phyloP scores from a whole-genome alignment of 768 basidiomycete species.

The Myochromella boudieri region DNA sequence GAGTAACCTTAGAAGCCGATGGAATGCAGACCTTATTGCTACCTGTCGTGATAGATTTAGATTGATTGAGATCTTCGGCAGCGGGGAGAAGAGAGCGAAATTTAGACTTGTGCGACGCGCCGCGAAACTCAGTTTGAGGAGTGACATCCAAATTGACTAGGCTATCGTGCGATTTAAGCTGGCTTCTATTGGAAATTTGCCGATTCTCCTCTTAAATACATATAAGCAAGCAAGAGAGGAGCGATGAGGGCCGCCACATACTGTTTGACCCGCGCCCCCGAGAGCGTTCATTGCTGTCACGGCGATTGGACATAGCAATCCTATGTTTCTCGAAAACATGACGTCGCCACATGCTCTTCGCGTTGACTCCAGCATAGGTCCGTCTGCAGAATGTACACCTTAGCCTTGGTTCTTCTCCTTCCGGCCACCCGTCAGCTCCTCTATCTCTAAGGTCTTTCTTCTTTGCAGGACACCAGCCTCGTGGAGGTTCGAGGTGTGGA shows the following conservation, averaged over 20 bases:
- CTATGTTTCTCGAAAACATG: conserved; percentile 91
- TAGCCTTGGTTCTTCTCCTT: conserved; percentile 77
- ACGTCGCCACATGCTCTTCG: conserved; percentile 89
- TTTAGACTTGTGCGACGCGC: conserved; percentile 40
- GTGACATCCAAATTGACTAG: conserved; percentile 39
- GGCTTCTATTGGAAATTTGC: conserved; percentile 25
- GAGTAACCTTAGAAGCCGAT: conserved; percentile 25
- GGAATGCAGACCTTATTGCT: conserved; percentile 12
- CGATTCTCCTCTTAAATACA: conserved; percentile 56
- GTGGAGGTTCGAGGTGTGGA: conserved; percentile 74
- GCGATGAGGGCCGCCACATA: conserved; percentile 33
- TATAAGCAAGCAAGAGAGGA: conserved; percentile 3
- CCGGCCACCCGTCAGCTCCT: conserved; percentile 71
- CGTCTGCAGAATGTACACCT: conserved; percentile 84
- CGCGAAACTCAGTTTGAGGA: conserved; percentile 35
- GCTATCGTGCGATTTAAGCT: conserved; percentile 41
- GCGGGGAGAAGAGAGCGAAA: conserved; percentile 37
- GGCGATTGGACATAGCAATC: conserved; percentile 85
- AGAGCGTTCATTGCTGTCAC: conserved; percentile 65
- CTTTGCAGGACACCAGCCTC: conserved; percentile 87
- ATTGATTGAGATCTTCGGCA: conserved; percentile 24
- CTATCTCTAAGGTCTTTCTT: conserved; percentile 75
- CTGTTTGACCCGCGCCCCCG: conserved; percentile 67
- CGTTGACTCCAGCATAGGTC: conserved; percentile 83
- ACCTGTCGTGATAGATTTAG: conserved; percentile 18